Base-by-base conservation (phyloP, 208 protist species). In the Lotmaria passim region DNA sequence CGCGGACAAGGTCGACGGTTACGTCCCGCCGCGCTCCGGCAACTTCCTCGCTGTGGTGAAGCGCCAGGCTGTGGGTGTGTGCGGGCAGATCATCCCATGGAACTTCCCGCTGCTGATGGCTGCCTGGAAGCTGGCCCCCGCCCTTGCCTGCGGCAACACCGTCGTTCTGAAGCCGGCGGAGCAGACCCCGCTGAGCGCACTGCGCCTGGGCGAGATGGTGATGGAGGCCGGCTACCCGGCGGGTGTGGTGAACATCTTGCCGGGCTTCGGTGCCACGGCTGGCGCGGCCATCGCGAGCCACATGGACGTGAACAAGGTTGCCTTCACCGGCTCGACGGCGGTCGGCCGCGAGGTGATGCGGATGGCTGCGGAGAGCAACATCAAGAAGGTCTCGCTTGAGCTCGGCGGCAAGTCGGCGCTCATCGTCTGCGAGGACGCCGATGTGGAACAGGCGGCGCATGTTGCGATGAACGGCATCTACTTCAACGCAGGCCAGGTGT, bases 71-170 rank as follows among this genome's bases (percentile, higher is more conserved):
- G 64, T 97, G 12, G 94, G 94, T 26, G 91, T 96, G 55, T 87
- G 86, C 55, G 94, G 80, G 0, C 75, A 83, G 73, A 85, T 97
- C 57, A 89, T 97, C 38, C 95, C 95, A 11, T 98, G 92, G 89
- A 98, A 98, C 76, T 97, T 96, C 75, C 93, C 93, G 39, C 76
- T 97, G 21, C 79, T 97, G 33, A 94, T 98, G 81, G 71, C 84
- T 0, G 79, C 83, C 17, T 97, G 87, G 89, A 98, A 98, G 73
- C 56, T 97, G 11, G 87, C 72, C 24, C 92, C 91, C 17, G 89
- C 87, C 19, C 65, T 98, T 0, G 93, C 95, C 8, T 69, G 77
- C 66, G 95, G 95, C 55, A 93, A 91, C 71, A 88, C 88, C 17
- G 73, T 93, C 31, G 79, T 98, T 44, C 72, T 96, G n/a, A 98